A percentile compares a stretch with the other conserved stretches of the same genome.
Evolutionary conservation across 495 filamentous ascomycete genomes (phyloP).

Genomic region (Hypoxylon perforatum): DNA sequence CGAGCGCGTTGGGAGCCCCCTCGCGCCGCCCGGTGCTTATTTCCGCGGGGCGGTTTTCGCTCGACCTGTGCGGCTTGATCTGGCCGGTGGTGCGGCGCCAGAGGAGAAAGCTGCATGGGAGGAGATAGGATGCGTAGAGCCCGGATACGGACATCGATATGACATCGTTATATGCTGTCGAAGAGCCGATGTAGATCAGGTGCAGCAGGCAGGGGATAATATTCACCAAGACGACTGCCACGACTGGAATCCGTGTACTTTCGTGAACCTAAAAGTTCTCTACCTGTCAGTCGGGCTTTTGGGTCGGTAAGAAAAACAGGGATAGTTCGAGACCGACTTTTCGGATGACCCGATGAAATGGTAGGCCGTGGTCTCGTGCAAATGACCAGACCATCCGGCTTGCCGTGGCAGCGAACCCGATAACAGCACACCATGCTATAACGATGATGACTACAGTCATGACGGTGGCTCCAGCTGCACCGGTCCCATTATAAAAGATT

Average conservation of each 20-base stretch:
- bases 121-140: conserved; percentile 56
- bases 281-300: neutral
- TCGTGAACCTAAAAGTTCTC: conserved; percentile 19
- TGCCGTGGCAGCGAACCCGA: conserved; percentile 63
- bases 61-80: conserved; percentile 16
- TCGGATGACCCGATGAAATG: conserved; percentile 33
- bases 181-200: conserved; percentile 63
- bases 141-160: conserved; percentile 56
- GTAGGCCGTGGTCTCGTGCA: conserved; percentile 69
- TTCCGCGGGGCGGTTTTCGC: neutral
- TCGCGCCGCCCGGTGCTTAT: neutral
- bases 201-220: conserved; percentile 54
- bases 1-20: neutral
- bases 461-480: conserved; percentile 54
- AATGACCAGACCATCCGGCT: conserved; percentile 70
- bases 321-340: conserved; percentile 2
- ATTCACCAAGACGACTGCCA: conserved; percentile 58
- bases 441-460: conserved; percentile 61
- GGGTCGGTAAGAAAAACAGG: neutral
- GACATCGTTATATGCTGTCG: conserved; percentile 57
- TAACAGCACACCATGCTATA: conserved; percentile 57
- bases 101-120: conserved; percentile 55
- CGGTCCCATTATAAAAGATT: conserved; percentile 61
- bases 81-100: conserved; percentile 42
- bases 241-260: conserved; percentile 57